Evolutionary conservation across 2,329 filamentous ascomycete species (phyloP).

Genomic region (Corinectria fuckeliana): DNA sequence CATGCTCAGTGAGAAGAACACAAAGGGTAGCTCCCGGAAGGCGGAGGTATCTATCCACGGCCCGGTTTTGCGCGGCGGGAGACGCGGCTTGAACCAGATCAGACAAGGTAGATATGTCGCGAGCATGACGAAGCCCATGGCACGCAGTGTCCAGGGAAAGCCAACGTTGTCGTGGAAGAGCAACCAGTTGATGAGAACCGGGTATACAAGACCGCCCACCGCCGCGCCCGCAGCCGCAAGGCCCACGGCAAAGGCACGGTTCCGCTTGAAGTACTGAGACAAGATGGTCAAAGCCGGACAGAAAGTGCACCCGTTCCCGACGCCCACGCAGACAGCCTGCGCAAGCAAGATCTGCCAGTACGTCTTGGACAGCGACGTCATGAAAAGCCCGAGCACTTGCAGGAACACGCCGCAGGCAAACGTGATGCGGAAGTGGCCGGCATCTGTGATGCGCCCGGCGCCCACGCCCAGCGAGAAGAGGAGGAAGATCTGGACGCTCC

Average conservation of each 20-base stretch:
- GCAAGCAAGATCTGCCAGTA: conserved; percentile 59
- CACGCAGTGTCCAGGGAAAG: conserved; percentile 61
- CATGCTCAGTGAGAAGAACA: conserved; percentile 43
- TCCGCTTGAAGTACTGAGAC: conserved; percentile 66
- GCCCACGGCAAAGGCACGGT: conserved; percentile 63
- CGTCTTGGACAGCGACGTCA: conserved; percentile 47
- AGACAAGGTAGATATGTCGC: conserved; percentile 48
- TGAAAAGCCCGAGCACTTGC: conserved; percentile 53
- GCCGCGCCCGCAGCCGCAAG: conserved; percentile 64
- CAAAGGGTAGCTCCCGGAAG: conserved; percentile 48
- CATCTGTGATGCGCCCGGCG: conserved; percentile 52
- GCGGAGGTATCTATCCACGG: conserved; percentile 52
- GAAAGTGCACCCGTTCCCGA: conserved; percentile 63
- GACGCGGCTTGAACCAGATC: conserved; percentile 47
- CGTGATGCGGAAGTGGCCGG: conserved; percentile 48
- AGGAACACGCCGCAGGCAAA: conserved; percentile 48
- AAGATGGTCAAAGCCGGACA: conserved; percentile 64
- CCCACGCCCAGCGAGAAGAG: conserved; percentile 50
- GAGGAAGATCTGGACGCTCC: conserved; percentile 52
- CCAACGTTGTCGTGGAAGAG: conserved; percentile 55
- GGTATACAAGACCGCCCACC: conserved; percentile 61
- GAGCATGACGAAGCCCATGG: conserved; percentile 54
- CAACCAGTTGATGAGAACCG: conserved; percentile 50
- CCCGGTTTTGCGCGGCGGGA: conserved; percentile 49
- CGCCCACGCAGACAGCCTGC: conserved; percentile 55